Evolutionary conservation across 2,329 filamentous ascomycete genomes (phyloP).

Genomic region (Neopestalotiopsis sp.): DNA sequence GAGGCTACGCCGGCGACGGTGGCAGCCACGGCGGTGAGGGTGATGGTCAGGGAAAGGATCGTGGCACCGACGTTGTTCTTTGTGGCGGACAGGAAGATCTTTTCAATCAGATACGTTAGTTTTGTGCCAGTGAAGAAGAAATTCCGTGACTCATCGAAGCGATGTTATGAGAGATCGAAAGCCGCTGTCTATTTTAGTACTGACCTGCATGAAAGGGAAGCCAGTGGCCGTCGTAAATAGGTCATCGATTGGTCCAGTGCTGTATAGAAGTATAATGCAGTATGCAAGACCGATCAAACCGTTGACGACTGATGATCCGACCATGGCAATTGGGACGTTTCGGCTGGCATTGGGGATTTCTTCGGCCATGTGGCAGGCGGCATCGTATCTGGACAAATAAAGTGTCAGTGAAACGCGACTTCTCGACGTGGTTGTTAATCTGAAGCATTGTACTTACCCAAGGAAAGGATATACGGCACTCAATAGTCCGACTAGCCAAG

Average conservation of each 20-base stretch:
- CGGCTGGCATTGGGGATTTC: constrained; percentile 40
- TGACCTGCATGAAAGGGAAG: constrained; percentile 46
- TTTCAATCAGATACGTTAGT: too few species aligned
- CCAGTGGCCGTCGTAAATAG: constrained; percentile 47
- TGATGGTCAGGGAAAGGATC: constrained; percentile 35
- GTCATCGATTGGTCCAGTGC: constrained; percentile 43
- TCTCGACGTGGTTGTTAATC: neutral
- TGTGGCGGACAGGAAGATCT: constrained; percentile 39
- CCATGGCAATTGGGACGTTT: constrained; percentile 40
- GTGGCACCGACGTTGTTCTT: constrained; percentile 32
- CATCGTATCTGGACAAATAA: constrained; percentile 35
- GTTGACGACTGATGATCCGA: constrained; percentile 44
- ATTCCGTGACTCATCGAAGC: too few species aligned
- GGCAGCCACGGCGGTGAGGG: constrained; percentile 35
- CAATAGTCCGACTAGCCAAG: constrained; percentile 40
- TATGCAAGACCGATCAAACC: constrained; percentile 51
- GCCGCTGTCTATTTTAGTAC: too few species aligned
- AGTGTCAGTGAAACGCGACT: neutral
- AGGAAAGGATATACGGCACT: constrained; percentile 40
- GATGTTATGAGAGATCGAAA: too few species aligned
- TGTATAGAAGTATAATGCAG: constrained; percentile 49
- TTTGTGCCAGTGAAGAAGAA: too few species aligned
- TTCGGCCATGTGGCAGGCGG: constrained; percentile 40
- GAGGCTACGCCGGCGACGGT: constrained; percentile 40
- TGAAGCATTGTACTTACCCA: constrained; percentile 30